Conservation (phyloP, 768 basidiomycete genomes). For the Collybiopsis luxurians region DNA sequence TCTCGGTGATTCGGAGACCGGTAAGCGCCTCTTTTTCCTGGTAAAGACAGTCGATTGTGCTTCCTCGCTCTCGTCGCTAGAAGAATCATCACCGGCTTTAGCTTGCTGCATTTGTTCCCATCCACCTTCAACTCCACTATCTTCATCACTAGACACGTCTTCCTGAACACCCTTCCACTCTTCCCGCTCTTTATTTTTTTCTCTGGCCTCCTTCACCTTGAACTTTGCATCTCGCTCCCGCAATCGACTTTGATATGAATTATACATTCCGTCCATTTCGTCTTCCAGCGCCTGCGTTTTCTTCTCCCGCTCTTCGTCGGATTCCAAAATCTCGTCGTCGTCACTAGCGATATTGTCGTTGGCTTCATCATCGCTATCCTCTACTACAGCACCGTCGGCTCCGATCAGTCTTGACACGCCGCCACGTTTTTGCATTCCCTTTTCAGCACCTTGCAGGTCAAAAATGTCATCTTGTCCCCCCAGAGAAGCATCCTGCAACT, state of each 20-base stretch:
- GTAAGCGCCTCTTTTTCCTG: conserved; percentile 45
- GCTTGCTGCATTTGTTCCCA: conserved; percentile 64
- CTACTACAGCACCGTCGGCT: conserved; percentile 42
- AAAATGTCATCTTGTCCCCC: conserved; percentile 88
- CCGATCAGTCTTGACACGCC: conserved; percentile 36
- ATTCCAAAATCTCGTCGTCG: conserved; percentile 47
- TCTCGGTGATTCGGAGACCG: conserved; percentile 18
- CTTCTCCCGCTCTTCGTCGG: conserved; percentile 68
- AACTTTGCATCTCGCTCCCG: conserved; percentile 85
- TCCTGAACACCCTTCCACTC: conserved; percentile 77
- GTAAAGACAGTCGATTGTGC: conserved; percentile 18
- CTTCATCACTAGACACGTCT: conserved; percentile 26
- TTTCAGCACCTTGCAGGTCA: conserved; percentile 68
- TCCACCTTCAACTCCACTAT: conserved; percentile 55
- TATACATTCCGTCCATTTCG: conserved; percentile 88
- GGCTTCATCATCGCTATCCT: conserved; percentile 34
- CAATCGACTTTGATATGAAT: conserved; percentile 77
- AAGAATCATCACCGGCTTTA: conserved; percentile 47
- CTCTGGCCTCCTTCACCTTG: conserved; percentile 75
- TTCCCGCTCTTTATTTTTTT: conserved; percentile 69
- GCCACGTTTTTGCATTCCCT: conserved; percentile 34
- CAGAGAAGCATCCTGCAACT: conserved; percentile 74
- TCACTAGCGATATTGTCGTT: conserved; percentile 24
- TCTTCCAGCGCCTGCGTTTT: conserved; percentile 67
- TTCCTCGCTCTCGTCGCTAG: conserved; percentile 49